These are phyloP conservation scores for Hericium coralloides DNA, from an alignment of 768 basidiomycete genomes.

Conservation along the genomic window DNA sequence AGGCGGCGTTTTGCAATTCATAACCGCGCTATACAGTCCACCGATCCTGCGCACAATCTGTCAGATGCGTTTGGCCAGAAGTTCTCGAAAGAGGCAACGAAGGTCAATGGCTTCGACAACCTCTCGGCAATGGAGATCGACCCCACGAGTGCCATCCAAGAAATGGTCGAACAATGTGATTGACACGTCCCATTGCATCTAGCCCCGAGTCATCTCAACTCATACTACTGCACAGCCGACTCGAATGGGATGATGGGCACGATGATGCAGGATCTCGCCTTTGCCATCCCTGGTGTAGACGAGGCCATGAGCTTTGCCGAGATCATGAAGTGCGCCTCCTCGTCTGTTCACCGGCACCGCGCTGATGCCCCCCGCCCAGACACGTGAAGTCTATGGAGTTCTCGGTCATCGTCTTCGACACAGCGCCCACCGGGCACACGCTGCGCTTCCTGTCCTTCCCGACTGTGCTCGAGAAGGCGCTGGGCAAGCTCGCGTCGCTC, in stretches of 20 bases:
- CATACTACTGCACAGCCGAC: conserved; percentile 46
- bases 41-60: conserved; percentile 98
- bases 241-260: conserved; percentile 93
- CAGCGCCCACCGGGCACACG: conserved; percentile 97
- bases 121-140: conserved; percentile 99
- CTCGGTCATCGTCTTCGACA: conserved; percentile 99
- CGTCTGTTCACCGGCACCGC: neutral
- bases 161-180: conserved; percentile 97
- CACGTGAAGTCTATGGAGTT: conserved; percentile 99
- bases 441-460: conserved; percentile 99
- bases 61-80: conserved; percentile 99
- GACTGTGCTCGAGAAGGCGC: conserved; percentile 91
- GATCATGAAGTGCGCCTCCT: conserved; percentile 86
- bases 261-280: conserved; percentile 99
- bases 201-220: neutral
- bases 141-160: conserved; percentile 94
- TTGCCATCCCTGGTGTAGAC: conserved; percentile 98
- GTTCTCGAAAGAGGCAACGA: conserved; percentile 97
- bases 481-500: conserved; percentile 90
- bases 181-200: conserved; percentile 16
- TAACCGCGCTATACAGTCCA: conserved; percentile 53
- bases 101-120: conserved; percentile 96
- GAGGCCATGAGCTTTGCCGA: conserved; percentile 99
- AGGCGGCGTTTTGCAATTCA: neutral
- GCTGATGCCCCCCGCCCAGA: conserved; percentile 30